Conservation (phyloP, 148 eudicot genomes). For the Salicornia ramosissima region DNA sequence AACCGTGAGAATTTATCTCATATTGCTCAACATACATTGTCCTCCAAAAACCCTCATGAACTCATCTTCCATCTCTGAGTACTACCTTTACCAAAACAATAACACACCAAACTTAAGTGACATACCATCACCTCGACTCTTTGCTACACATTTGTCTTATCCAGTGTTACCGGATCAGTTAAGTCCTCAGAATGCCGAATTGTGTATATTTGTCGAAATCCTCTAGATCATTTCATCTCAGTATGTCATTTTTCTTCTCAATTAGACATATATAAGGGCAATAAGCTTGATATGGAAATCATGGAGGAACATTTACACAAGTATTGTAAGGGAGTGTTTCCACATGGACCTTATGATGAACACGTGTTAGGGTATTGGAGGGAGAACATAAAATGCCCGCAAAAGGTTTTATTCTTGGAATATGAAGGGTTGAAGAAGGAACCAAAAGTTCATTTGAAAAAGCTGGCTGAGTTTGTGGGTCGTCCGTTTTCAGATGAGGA, state of each 20-base stretch:
- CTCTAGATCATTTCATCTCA: neutral
- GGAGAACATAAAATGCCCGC: neutral
- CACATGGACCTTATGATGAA: neutral
- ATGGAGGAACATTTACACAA: neutral
- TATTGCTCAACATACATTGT: constrained; percentile 1
- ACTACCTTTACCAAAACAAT: neutral
- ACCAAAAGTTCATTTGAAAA: neutral
- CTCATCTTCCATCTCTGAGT: constrained; percentile 10
- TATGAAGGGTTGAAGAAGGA: constrained; percentile 9
- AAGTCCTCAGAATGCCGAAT: neutral
- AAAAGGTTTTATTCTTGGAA: constrained; percentile 4
- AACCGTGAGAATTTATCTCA: neutral
- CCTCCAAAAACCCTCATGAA: constrained; percentile 13
- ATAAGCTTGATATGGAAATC: neutral
- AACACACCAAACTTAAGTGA: neutral
- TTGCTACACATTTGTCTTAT: neutral
- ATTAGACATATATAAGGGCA: neutral
- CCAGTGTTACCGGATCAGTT: neutral
- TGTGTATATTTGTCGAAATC: constrained; percentile 3
- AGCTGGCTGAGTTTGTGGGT: neutral
- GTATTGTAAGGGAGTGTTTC: neutral
- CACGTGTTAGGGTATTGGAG: neutral
- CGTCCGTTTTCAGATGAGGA: neutral
- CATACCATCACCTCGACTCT: neutral
- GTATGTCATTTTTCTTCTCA: neutral